Conservation (phyloP, 352 stramenopile genomes). For the Phytophthora crassamura region DNA sequence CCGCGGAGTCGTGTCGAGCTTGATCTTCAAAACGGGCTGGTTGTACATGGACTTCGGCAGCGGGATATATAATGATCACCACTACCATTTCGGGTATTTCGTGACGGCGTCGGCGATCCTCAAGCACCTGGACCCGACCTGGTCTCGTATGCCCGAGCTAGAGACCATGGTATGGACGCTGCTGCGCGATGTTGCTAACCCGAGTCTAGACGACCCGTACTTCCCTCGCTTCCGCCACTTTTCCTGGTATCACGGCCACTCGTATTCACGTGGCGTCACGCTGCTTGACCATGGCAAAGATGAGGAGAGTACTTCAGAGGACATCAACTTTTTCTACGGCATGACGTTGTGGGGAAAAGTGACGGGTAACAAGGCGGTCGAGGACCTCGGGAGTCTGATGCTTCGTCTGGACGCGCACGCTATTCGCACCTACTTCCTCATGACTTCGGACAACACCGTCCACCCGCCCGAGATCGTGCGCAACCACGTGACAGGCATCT, state of each 20-base stretch:
- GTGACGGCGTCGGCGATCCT: conserved; percentile 69
- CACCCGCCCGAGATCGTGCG: conserved; percentile 67
- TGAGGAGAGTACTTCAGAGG: conserved; percentile 77
- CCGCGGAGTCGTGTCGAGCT: conserved; percentile 54
- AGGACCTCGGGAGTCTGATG: conserved; percentile 80
- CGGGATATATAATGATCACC: conserved; percentile 84
- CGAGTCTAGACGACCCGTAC: conserved; percentile 51
- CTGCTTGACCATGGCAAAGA: conserved; percentile 73
- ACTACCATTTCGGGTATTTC: conserved; percentile 87
- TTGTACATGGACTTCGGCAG: conserved; percentile 79
- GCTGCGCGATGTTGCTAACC: conserved; percentile 78
- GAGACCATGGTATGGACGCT: conserved; percentile 70
- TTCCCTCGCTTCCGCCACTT: conserved; percentile 82
- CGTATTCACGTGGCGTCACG: conserved; percentile 73
- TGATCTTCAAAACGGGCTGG: conserved; percentile 54
- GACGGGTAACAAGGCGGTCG: conserved; percentile 58
- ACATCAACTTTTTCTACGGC: conserved; percentile 84
- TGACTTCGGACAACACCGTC: conserved; percentile 61
- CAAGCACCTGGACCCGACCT: conserved; percentile 67
- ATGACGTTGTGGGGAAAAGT: conserved; percentile 81
- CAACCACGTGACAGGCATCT: conserved; percentile 82
- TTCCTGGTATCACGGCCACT: conserved; percentile 81
- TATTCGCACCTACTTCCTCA: conserved; percentile 76
- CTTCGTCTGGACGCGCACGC: conserved; percentile 68
- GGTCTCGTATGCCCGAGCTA: conserved; percentile 57